Percentiles rank a stretch among this genome's conserved stretches.
Evolutionary conservation across 2,329 filamentous ascomycete genomes (phyloP).

Genomic region (Fusarium lateritium): DNA sequence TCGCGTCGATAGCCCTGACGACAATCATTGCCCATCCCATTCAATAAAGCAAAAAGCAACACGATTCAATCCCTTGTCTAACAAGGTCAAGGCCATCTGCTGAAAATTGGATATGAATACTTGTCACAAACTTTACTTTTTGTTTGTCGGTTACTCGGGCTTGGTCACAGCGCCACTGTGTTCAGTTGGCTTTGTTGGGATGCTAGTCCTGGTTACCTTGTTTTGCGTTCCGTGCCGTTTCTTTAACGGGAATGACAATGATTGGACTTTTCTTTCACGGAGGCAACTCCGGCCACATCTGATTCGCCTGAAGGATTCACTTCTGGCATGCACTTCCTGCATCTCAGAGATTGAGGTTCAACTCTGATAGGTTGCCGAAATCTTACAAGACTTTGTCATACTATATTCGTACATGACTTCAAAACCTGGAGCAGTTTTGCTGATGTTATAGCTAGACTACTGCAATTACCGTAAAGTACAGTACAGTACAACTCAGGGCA

Average conservation of each 20-base stretch:
- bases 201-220: not conserved
- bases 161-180: constrained; percentile 26
- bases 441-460: constrained; percentile 5
- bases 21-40: not conserved
- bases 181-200: constrained; percentile 27
- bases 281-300: not conserved
- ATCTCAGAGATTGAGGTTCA: not conserved
- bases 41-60: constrained; percentile 17
- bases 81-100: not conserved
- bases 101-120: not conserved
- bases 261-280: constrained; percentile 9
- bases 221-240: constrained; percentile 32
- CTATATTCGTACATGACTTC: not conserved
- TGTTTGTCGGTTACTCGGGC: constrained; percentile 4
- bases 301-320: constrained; percentile 3
- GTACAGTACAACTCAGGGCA: not conserved
- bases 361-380: not conserved
- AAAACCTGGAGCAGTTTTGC: not conserved
- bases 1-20: too few relatives aligned
- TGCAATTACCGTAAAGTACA: constrained; percentile 4
- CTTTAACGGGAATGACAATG: constrained; percentile 1
- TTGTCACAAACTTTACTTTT: constrained; percentile 15
- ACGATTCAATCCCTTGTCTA: not conserved
- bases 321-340: constrained; percentile 14
- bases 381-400: not conserved